These are phyloP conservation scores for Apiospora saccharicola DNA, from an alignment of 2,329 filamentous ascomycete species.

Conservation along the genomic window DNA sequence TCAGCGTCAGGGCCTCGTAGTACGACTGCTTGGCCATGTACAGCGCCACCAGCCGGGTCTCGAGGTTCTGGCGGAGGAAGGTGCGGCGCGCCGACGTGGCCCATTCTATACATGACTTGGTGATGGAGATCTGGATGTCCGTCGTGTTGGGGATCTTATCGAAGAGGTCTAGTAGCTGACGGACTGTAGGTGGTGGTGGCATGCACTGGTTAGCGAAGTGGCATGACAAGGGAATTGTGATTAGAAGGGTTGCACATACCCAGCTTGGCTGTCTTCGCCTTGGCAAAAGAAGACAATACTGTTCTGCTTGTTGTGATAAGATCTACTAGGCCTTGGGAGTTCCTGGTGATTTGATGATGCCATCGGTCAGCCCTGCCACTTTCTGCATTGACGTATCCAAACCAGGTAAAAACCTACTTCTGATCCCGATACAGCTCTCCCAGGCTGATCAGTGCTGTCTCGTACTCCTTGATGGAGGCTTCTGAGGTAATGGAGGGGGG, in stretches of 20 bases:
- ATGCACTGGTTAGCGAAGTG: conserved; percentile 25
- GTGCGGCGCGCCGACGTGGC: conserved; percentile 91
- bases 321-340: conserved; percentile 55
- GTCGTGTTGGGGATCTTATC: conserved; percentile 91
- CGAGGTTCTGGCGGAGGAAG: conserved; percentile 97
- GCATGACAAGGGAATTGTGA: not conserved
- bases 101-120: conserved; percentile 99
- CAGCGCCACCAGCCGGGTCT: conserved; percentile 90
- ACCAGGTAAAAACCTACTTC: conserved; percentile 62
- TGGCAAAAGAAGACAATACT: conserved; percentile 94
- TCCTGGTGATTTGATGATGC: conserved; percentile 12
- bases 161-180: conserved; percentile 95
- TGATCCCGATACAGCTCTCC: conserved; percentile 93
- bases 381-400: not conserved
- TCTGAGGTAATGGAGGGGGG: conserved; percentile 84
- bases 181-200: conserved; percentile 65
- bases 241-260: conserved; percentile 63
- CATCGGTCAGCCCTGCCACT: not conserved
- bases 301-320: conserved; percentile 90
- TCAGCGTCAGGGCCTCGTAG: conserved; percentile 95
- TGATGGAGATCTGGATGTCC: conserved; percentile 93
- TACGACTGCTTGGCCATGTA: conserved; percentile 98
- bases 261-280: conserved; percentile 98
- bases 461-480: conserved; percentile 88
- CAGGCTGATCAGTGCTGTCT: conserved; percentile 84